phyloP scores from a whole-genome alignment of 768 basidiomycete genomes.

The Termitomyces sp. region DNA sequence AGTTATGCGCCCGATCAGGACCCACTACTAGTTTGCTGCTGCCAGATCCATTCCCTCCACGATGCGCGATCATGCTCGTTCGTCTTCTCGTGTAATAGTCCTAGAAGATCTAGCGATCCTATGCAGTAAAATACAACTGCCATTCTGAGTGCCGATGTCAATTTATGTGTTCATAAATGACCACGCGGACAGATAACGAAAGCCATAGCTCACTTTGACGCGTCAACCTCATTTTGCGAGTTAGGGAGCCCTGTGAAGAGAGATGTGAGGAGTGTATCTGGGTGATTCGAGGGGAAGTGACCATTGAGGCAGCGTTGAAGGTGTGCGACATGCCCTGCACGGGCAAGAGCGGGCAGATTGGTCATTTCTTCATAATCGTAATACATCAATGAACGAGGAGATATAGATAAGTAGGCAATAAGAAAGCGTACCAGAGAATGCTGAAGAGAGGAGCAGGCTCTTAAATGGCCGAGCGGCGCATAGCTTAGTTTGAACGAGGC shows the following conservation, averaged over 20 bases:
- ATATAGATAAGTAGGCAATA: background rate
- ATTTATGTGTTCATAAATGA: slow-evolving; percentile 6
- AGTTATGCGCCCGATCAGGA: slow-evolving; percentile 17
- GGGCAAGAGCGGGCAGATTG: slow-evolving; percentile 30
- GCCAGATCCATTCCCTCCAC: slow-evolving; percentile 89
- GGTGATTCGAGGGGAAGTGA: slow-evolving; percentile 11
- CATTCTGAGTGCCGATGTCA: slow-evolving; percentile 41
- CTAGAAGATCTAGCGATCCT: slow-evolving; percentile 76
- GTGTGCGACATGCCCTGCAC: slow-evolving; percentile 56
- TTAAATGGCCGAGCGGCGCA: slow-evolving; percentile 15
- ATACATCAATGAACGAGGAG: background rate
- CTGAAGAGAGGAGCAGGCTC: background rate
- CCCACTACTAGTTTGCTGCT: slow-evolving; percentile 75
- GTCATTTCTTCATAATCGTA: slow-evolving; percentile 14
- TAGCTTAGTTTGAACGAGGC: slow-evolving; percentile 9
- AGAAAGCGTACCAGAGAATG: background rate
- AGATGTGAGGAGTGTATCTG: background rate
- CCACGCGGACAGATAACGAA: background rate
- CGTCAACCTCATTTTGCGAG: slow-evolving; percentile 64
- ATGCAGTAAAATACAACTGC: slow-evolving; percentile 88
- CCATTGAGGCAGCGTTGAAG: slow-evolving; percentile 62
- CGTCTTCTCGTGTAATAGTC: slow-evolving; percentile 39
- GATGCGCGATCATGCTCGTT: slow-evolving; percentile 45
- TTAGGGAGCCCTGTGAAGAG: slow-evolving; percentile 49
- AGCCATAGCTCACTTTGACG: slow-evolving; percentile 49